A percentile compares a stretch with the other conserved stretches of the same genome.
Evolutionary conservation across 176 grass and related monocot species (phyloP).

Genomic region (Ananas comosus): DNA sequence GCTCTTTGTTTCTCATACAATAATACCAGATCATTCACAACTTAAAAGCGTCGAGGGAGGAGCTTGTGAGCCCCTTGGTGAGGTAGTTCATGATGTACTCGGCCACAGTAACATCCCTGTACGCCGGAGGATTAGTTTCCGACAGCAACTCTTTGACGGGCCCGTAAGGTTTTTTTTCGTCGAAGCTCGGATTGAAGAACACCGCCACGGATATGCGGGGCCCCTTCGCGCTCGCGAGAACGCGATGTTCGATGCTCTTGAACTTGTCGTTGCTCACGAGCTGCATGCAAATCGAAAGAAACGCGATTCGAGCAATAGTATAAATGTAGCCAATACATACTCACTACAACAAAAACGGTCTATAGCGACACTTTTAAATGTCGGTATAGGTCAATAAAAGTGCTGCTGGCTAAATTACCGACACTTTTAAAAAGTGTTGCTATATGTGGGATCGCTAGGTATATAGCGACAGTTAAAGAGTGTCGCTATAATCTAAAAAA

Average conservation of each 20-base stretch:
- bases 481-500: too few species aligned
- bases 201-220: conserved; percentile 14
- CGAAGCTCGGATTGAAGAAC: not conserved
- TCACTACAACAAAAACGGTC: too few species aligned
- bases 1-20: too few species aligned
- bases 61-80: not conserved
- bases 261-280: conserved; percentile 25
- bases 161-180: conserved; percentile 3
- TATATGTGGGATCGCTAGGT: too few species aligned
- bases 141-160: conserved; percentile 27
- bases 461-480: too few species aligned
- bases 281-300: conserved; percentile 2
- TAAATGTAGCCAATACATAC: not conserved
- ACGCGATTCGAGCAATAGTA: not conserved
- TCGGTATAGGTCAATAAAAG: too few species aligned
- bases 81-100: not conserved
- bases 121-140: conserved; percentile 14
- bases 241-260: conserved; percentile 20
- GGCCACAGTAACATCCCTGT: conserved; percentile 6
- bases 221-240: conserved; percentile 9
- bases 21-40: not conserved
- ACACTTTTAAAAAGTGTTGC: too few species aligned
- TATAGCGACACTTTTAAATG: too few species aligned
- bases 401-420: too few species aligned
- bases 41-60: conserved; percentile 18